Base-by-base conservation (phyloP, 2,329 filamentous ascomycete genomes). In the Whalleya microplaca region DNA sequence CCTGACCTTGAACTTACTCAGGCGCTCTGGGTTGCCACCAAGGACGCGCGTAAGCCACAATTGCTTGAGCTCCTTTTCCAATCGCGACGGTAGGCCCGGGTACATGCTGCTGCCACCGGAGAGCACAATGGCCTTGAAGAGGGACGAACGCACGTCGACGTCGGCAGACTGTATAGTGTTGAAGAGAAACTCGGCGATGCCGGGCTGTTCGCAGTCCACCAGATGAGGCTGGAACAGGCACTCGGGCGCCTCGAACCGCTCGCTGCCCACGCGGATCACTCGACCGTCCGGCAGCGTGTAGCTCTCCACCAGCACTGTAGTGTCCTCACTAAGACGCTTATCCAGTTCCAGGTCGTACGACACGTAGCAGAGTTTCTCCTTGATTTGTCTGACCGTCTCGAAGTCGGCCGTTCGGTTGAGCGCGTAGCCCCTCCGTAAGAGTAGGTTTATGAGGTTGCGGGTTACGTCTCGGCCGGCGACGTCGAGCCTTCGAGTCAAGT, bases 91-190 rank as follows among this genome's bases (percentile, higher is more conserved):
- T 64, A 99, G 82, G 58, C 95, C 95, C 0, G 95, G 95, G 76
- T 99, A 99, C 95, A 99, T 99, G 86, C 91, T 96, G 81, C 91
- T 96, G 66, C 95, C 95, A 64, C 95, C 95, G 42, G 92, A 97
- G 52, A 99, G 84, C 58, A 99, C 95, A 69, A 99, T 94, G 12
- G 95, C 95, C 81, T 96, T 97, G 85, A 95, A 99, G 58, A 99
- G 82, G 61, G 92, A 96, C 50, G 90, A 89, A 63, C 95, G 88
- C 44, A 99, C 92, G 72, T 99, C 95, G 52, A 99, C 92, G 67
- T 98, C 95, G 59, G 95, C 93, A 7, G 90, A 81, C 77, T 98
- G 95, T 71, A 99, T 99, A 19, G 94, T 99, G 80, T 99, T 97
- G 85, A 99, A 99, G 41, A 99, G 82, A 76, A 98, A 93, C 73